A percentile compares a stretch with the other conserved stretches of the same genome.
Evolutionary conservation across 2,329 filamentous ascomycete species (phyloP).

Genomic region (Sporothrix schenckii): DNA sequence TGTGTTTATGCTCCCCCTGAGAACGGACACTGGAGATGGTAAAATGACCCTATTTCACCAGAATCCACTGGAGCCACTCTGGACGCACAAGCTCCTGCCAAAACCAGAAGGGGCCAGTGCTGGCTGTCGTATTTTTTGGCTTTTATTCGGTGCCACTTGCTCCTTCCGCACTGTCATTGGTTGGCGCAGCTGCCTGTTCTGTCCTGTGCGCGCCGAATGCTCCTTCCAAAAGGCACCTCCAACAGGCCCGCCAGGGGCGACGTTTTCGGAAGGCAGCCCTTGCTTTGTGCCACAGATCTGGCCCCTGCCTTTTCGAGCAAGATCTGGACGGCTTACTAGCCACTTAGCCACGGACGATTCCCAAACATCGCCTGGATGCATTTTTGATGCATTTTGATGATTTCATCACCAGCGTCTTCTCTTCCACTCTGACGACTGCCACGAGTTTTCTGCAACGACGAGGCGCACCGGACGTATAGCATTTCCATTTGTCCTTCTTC

Average conservation of each 20-base stretch:
- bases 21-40: neutral
- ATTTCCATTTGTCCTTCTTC: neutral
- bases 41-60: conserved; percentile 14
- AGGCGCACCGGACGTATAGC: neutral
- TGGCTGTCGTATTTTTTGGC: neutral
- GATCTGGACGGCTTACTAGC: conserved; percentile 6
- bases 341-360: neutral
- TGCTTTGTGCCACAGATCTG: neutral
- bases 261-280: conserved; percentile 12
- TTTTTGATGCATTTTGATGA: neutral
- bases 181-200: conserved; percentile 8
- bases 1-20: conserved; percentile 17
- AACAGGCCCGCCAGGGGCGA: neutral
- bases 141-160: neutral
- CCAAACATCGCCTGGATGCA: neutral
- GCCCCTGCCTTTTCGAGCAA: conserved; percentile 1
- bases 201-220: conserved; percentile 9
- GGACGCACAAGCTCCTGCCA: neutral
- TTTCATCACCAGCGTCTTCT: conserved; percentile 15
- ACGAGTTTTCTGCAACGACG: neutral
- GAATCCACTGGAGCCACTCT: conserved; percentile 18
- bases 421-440: neutral
- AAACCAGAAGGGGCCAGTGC: neutral
- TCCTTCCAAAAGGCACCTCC: neutral
- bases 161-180: conserved; percentile 5